phyloP scores from a whole-genome alignment of 768 basidiomycete species.

The Pisolithus marmoratus region DNA sequence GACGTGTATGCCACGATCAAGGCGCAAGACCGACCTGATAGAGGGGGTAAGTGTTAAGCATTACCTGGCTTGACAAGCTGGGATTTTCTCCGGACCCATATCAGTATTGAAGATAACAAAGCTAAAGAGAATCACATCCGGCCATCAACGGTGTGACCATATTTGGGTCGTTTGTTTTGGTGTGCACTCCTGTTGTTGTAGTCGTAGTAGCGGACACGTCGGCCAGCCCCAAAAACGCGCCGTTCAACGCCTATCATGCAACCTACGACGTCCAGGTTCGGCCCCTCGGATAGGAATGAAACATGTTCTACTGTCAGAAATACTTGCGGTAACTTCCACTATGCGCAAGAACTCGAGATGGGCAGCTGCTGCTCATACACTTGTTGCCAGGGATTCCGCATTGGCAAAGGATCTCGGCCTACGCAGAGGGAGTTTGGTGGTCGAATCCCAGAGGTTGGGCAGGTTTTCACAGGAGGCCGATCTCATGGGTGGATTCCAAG shows the following conservation, averaged over 20 bases:
- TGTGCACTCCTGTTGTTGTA: background rate
- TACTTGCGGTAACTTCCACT: slow-evolving; percentile 82
- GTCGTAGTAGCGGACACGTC: background rate
- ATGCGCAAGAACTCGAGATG: slow-evolving; percentile 99
- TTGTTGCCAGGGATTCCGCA: slow-evolving; percentile 57
- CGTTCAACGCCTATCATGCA: slow-evolving; percentile 10
- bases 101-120: too few relatives aligned
- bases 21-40: too few relatives aligned
- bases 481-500: slow-evolving; percentile 86
- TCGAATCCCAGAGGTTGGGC: slow-evolving; percentile 37
- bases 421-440: slow-evolving; percentile 50
- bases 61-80: too few relatives aligned
- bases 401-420: slow-evolving; percentile 73
- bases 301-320: slow-evolving; percentile 85
- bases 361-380: slow-evolving; percentile 69
- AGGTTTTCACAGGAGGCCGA: slow-evolving; percentile 68
- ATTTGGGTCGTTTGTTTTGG: background rate
- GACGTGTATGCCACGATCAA: too few relatives aligned
- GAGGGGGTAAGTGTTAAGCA: too few relatives aligned
- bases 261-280: slow-evolving; percentile 8
- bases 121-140: too few relatives aligned
- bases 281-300: slow-evolving; percentile 44
- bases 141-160: too few relatives aligned
- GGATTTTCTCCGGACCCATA: too few relatives aligned
- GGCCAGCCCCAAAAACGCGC: background rate